Evolutionary conservation across 768 basidiomycete genomes (phyloP), one percentile per base, ranked within the genome.

Genomic region (Trametes punicea): DNA sequence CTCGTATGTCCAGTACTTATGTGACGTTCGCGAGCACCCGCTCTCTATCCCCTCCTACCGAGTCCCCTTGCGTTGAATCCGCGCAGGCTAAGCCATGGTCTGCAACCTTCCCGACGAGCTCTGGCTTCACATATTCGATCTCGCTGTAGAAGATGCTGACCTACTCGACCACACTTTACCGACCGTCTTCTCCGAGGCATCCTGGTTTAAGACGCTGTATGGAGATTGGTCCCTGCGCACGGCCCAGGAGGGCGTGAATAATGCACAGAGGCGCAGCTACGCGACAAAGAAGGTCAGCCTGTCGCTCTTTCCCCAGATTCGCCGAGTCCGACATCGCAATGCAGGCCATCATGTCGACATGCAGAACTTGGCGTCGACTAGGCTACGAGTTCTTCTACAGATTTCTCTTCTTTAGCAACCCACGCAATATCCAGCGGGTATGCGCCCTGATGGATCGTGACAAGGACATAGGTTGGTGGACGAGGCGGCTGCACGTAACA

Each of bases 131-230:
- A 87, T 90, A 6, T 90, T 90, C 64, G 79, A 85, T 63, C 74
- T 86, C 23, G 85, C 87, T 1, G 79, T 83, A 5, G 84, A 87
- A 48, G 87, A 89, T 63, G 83, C 87, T 60, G 73, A 80, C n/a
- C 76, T 89, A 30, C 82, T 86, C 59, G 79, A 81, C 61, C 77
- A 78, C 47, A 78, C 77, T 0, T 67, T 88, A 8, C 86, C 85
- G 6, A 85, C 81, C 0, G 73, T 75, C 47, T 78, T 88, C 77
- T 78, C 83, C 10, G 78, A 80, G 59, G 83, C 82, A 0, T 79
- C 80, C 25, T 91, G 89, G 89, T 80, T 74, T 67, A 82, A 77
- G 60, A 74, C 75, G 11, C 64, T 76, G 3, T 69, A 70, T 26
- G 70, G 71, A 4, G 70, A 76, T 13, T 90, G 88, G 88, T 57